Conservation (phyloP, 176 grass and related monocot genomes). For the Areca catechu region DNA sequence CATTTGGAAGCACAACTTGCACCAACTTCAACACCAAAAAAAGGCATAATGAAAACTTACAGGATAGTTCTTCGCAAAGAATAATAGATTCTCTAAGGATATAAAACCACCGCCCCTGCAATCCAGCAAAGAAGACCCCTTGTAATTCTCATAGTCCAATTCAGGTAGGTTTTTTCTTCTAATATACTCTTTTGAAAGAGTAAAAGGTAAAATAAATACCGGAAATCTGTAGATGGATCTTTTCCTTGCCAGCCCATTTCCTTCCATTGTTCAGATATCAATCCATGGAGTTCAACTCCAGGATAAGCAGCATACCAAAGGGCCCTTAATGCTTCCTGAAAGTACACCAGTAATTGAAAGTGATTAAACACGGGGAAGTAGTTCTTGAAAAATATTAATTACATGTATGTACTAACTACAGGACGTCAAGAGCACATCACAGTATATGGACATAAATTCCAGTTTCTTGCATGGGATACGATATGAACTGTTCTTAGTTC, state of each 20-base stretch:
- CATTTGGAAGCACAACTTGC: not conserved
- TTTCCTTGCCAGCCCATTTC: constrained; percentile 99
- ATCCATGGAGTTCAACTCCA: constrained; percentile 55
- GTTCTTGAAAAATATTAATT: constrained; percentile 3
- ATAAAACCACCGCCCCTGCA: constrained; percentile 92
- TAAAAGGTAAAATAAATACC: constrained; percentile 23
- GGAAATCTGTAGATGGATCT: constrained; percentile 98
- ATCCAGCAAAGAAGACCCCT: constrained; percentile 24
- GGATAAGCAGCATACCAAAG: constrained; percentile 83
- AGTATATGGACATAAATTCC: too few relatives aligned
- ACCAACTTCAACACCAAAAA: constrained; percentile 7
- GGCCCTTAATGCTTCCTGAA: constrained; percentile 68
- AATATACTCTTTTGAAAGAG: not conserved
- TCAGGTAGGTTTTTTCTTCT: too few relatives aligned
- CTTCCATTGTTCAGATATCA: constrained; percentile 97
- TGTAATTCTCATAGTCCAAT: not conserved
- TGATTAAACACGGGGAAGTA: constrained; percentile 14
- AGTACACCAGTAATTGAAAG: constrained; percentile 14
- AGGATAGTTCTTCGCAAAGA: constrained; percentile 75
- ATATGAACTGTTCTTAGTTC: too few relatives aligned
- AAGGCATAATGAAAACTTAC: constrained; percentile 27
- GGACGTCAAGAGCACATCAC: not conserved
- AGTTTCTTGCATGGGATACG: too few relatives aligned
- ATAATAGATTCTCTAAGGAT: constrained; percentile 94
- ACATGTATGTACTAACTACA: not conserved